Conservation (phyloP, 768 basidiomycete genomes). For the Phaffia australis region DNA sequence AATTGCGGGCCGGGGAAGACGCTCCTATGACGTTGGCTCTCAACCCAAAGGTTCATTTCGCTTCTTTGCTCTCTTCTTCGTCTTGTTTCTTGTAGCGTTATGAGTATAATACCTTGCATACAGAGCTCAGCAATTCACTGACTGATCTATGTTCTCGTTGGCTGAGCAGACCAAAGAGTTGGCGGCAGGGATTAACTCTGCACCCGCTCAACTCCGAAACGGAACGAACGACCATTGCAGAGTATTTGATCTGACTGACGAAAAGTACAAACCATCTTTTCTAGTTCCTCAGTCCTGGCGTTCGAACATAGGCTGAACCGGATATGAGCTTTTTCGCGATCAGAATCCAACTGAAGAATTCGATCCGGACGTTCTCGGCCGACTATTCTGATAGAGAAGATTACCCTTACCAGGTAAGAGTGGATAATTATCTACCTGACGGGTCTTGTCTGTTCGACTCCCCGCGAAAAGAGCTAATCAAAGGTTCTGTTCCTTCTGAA, state of each 20-base stretch:
- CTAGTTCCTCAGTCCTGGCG: neutral
- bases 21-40: constrained; percentile 92
- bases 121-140: neutral
- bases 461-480: neutral
- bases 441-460: neutral
- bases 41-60: constrained; percentile 47
- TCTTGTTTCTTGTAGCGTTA: neutral
- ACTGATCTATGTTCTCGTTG: neutral
- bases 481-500: neutral
- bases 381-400: constrained; percentile 51
- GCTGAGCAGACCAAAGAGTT: constrained; percentile 42
- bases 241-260: constrained; percentile 48
- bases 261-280: constrained; percentile 45
- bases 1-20: constrained; percentile 72
- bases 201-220: constrained; percentile 49
- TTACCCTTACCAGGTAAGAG: constrained; percentile 61
- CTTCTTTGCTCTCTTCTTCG: constrained; percentile 13
- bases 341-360: constrained; percentile 49
- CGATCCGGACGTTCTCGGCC: constrained; percentile 53
- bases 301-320: constrained; percentile 13
- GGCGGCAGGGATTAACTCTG: constrained; percentile 79
- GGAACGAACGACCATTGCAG: constrained; percentile 80
- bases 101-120: neutral
- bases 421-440: neutral
- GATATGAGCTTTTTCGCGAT: constrained; percentile 15